A percentile compares a stretch with the other conserved stretches of the same genome.
phyloP scores from a whole-genome alignment of 192 early-diverging fungal species.

The Coemansia sp. region DNA sequence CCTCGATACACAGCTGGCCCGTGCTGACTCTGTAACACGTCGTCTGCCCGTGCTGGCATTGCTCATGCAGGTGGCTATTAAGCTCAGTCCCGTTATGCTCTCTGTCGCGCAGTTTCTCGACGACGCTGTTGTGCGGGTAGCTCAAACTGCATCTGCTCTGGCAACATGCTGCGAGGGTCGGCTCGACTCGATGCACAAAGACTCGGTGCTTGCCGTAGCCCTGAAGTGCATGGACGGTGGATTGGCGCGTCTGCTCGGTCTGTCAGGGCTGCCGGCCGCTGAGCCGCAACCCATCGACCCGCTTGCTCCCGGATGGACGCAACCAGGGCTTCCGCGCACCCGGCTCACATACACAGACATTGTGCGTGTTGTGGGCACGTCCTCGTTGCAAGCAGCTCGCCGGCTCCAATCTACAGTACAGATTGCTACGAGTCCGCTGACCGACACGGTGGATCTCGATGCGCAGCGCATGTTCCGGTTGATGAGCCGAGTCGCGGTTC shows the following conservation, averaged over 20 bases:
- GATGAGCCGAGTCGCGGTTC: conserved; percentile 33
- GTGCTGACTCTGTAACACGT: neutral
- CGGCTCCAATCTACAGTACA: conserved; percentile 4
- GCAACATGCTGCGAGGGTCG: neutral
- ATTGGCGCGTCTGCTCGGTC: conserved; percentile 14
- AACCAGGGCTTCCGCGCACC: neutral
- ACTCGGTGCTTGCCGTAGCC: conserved; percentile 19
- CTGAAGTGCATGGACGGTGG: conserved; percentile 24
- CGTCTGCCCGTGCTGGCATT: conserved; percentile 26
- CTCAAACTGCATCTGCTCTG: neutral
- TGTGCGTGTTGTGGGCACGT: conserved; percentile 11
- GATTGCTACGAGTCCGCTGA: too few relatives aligned
- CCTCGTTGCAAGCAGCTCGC: conserved; percentile 1
- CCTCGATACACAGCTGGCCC: conserved; percentile 3
- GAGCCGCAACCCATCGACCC: neutral
- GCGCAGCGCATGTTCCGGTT: conserved; percentile 43
- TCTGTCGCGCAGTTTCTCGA: conserved; percentile 29
- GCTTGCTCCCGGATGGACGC: neutral
- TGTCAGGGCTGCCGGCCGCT: conserved; percentile 14
- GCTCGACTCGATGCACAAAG: neutral
- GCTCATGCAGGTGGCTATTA: conserved; percentile 17
- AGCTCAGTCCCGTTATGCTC: conserved; percentile 19
- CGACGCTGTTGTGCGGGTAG: conserved; percentile 16
- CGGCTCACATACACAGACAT: neutral
- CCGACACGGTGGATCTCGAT: conserved; percentile 16